Percentiles rank a stretch among this genome's conserved stretches.
Conservation (phyloP, 805 yeast species). For the Kluyveromyces wickerhamii region DNA sequence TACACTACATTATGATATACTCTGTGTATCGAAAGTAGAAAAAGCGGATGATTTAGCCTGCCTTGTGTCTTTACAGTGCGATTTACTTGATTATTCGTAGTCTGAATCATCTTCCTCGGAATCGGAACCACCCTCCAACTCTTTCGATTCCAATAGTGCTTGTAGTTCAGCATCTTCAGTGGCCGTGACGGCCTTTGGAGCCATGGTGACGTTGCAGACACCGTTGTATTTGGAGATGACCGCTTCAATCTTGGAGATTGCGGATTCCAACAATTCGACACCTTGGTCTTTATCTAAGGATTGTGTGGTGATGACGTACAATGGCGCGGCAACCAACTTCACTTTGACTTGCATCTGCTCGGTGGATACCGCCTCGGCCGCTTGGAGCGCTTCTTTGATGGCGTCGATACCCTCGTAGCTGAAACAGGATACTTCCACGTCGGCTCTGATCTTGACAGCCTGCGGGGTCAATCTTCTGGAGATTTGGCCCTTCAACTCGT, state of each 20-base stretch:
- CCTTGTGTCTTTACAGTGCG: no score
- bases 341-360: slow-evolving; percentile 87
- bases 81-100: slow-evolving; percentile 32
- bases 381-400: slow-evolving; percentile 76
- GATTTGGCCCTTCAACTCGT: slow-evolving; percentile 80
- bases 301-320: slow-evolving; percentile 88
- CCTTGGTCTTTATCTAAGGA: slow-evolving; percentile 90
- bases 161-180: slow-evolving; percentile 97
- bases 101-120: slow-evolving; percentile 57
- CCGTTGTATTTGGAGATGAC: slow-evolving; percentile 73
- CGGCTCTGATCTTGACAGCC: slow-evolving; percentile 97
- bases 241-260: slow-evolving; percentile 68
- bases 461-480: slow-evolving; percentile 94
- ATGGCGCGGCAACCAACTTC: slow-evolving; percentile 94
- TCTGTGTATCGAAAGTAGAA: no score
- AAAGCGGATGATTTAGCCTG: no score
- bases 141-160: slow-evolving; percentile 89
- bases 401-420: slow-evolving; percentile 97
- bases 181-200: slow-evolving; percentile 98
- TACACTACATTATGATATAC: no score
- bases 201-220: slow-evolving; percentile 86
- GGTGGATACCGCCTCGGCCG: slow-evolving; percentile 78
- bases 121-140: slow-evolving; percentile 77
- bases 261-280: slow-evolving; percentile 65
- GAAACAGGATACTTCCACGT: slow-evolving; percentile 94